Evolutionary conservation across 176 grass and related monocot species (phyloP).

Genomic region (Lolium perenne): DNA sequence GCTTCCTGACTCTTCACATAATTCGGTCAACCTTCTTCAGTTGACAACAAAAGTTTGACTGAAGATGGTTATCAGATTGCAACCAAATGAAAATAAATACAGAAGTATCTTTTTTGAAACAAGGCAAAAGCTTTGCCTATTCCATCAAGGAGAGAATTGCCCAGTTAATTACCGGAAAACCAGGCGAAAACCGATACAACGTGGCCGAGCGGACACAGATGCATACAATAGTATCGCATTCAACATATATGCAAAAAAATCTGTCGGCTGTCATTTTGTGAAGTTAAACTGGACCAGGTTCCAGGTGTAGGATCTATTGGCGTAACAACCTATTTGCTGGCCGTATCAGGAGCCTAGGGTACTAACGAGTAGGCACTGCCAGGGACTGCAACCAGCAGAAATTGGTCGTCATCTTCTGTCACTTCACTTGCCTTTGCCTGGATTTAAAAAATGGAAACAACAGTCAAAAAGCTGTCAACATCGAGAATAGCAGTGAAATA

Average conservation of each 20-base stretch:
- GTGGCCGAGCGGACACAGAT: not conserved
- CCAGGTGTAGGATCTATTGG: not conserved
- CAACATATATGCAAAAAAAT: conserved; percentile 30
- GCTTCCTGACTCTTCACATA: not conserved
- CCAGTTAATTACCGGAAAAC: too few species aligned
- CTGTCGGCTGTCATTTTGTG: not conserved
- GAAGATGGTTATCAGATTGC: conserved; percentile 22
- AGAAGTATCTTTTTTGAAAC: not conserved
- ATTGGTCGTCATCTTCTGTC: conserved; percentile 39
- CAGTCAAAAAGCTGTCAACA: conserved; percentile 20
- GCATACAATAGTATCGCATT: not conserved
- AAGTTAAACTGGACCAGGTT: not conserved
- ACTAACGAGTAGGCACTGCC: conserved; percentile 81
- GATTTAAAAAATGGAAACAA: conserved; percentile 21
- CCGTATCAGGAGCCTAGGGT: conserved; percentile 12
- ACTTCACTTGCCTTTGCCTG: conserved; percentile 59
- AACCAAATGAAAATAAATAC: not conserved
- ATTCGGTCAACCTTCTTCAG: not conserved
- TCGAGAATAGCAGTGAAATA: conserved; percentile 11
- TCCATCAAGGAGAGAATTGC: too few species aligned
- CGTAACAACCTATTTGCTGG: conserved; percentile 21
- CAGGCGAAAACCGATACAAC: too few species aligned
- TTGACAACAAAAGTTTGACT: not conserved
- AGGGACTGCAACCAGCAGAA: conserved; percentile 68
- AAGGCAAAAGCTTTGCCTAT: too few species aligned